Conservation (phyloP, 352 stramenopile genomes). For the Saprolegnia parasitica region DNA sequence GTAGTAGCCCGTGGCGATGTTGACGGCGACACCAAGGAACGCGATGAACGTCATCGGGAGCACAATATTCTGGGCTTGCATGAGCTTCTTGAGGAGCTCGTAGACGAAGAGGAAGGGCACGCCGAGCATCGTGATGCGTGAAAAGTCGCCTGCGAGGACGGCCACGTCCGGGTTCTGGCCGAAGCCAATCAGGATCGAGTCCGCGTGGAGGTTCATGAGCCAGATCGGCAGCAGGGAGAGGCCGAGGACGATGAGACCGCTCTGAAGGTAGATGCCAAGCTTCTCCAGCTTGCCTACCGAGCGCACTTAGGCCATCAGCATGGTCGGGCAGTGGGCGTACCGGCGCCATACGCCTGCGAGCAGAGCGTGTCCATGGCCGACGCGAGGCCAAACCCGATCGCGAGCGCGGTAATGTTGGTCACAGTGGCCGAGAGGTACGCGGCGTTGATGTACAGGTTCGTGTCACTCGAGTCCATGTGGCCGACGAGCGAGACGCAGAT, state of each 20-base stretch:
- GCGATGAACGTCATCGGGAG: constrained; percentile 76
- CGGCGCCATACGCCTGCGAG: constrained; percentile 75
- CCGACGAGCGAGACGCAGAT: constrained; percentile 57
- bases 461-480: constrained; percentile 57
- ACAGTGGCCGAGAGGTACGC: constrained; percentile 58
- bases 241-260: constrained; percentile 57
- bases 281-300: constrained; percentile 37
- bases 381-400: constrained; percentile 69
- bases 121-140: constrained; percentile 50
- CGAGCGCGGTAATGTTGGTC: constrained; percentile 75
- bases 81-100: constrained; percentile 80
- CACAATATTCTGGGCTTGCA: constrained; percentile 84
- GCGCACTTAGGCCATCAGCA: neutral
- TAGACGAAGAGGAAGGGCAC: constrained; percentile 83
- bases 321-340: constrained; percentile 30
- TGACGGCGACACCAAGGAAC: constrained; percentile 69
- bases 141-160: constrained; percentile 64
- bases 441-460: constrained; percentile 53
- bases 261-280: constrained; percentile 84
- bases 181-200: constrained; percentile 52
- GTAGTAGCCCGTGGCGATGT: constrained; percentile 67
- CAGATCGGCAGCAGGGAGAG: constrained; percentile 54
- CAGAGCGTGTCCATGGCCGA: constrained; percentile 88
- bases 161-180: constrained; percentile 62
- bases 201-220: constrained; percentile 72